Percentiles rank a stretch among this genome's conserved stretches.
These are phyloP conservation scores for Aspergillus versicolor DNA, from an alignment of 2,329 filamentous ascomycete species.

Conservation along the genomic window DNA sequence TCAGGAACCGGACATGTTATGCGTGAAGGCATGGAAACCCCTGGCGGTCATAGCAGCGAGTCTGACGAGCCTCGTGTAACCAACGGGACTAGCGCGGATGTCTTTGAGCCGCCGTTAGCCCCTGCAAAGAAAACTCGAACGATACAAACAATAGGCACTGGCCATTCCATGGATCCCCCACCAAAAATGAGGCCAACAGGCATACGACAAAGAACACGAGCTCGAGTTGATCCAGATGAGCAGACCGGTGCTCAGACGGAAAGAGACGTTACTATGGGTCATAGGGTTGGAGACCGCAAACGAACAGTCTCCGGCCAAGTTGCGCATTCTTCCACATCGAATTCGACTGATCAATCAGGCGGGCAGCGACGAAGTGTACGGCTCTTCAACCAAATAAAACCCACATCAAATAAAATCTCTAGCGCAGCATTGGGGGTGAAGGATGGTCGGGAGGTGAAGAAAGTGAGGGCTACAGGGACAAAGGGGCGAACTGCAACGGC, in stretches of 20 bases:
- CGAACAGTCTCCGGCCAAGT: constrained; percentile 86
- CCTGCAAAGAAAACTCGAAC: constrained; percentile 54
- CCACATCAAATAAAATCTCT: constrained; percentile 63
- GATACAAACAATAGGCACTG: constrained; percentile 52
- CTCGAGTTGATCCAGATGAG: constrained; percentile 41
- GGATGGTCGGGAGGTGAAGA: constrained; percentile 74
- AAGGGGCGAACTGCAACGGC: constrained; percentile 65
- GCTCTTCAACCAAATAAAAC: constrained; percentile 69
- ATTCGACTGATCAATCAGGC: constrained; percentile 61
- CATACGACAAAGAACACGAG: constrained; percentile 42
- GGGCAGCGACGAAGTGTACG: constrained; percentile 70
- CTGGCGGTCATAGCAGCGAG: constrained; percentile 51
- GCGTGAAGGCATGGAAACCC: constrained; percentile 65
- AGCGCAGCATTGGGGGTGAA: constrained; percentile 59
- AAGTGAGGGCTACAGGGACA: constrained; percentile 72
- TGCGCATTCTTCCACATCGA: constrained; percentile 52
- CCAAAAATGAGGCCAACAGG: constrained; percentile 62
- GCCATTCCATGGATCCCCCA: constrained; percentile 55
- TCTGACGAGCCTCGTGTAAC: constrained; percentile 40
- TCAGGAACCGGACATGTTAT: constrained; percentile 30
- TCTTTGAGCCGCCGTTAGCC: constrained; percentile 45
- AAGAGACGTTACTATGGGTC: constrained; percentile 30
- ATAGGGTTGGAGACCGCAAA: constrained; percentile 66
- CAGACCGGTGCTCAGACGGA: constrained; percentile 32
- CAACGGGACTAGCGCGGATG: constrained; percentile 31